Evolutionary conservation across 2,329 filamentous ascomycete species (phyloP), one percentile per base, ranked within the genome.

Genomic region (Stagonosporopsis chrysanthemi): DNA sequence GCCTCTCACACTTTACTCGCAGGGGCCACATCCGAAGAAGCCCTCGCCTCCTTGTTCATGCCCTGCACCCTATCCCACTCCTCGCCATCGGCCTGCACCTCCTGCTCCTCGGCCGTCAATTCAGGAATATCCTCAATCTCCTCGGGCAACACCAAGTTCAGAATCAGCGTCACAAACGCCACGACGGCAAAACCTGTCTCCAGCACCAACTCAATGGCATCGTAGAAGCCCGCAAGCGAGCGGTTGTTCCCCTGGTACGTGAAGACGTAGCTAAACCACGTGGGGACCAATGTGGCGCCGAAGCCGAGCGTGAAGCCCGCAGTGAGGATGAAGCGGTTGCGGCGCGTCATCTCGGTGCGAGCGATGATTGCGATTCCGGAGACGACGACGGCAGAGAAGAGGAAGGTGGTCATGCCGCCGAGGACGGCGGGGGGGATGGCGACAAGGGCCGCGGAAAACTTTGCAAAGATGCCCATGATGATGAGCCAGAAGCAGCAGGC

Each of bases 301-400:
- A 90, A 90, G 29, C 91, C 91, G 26, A 94, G 79, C 0, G 90
- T 83, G 29, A 95, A 79, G 0, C 88, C 86, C 0, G 90, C 88
- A 0, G 91, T 92, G 11, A 95, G 82, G 67, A 95, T 90, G 78
- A 95, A 95, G 23, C 91, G 84, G 67, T 90, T 93, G 48, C 91
- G 86, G 35, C 91, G 85, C n/a, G 85, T 92, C 72, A 94, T 93
- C 0, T 86, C 83, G 2, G 90, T 85, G 17, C 86, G 85, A 3
- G 85, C 82, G 61, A 95, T 87, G 66, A 95, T 93, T 45, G 89
- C 84, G 59, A 95, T 86, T 65, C 91, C 91, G 0, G 88, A 90
- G 1, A 92, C 88, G 1, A 90, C 87, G 6, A 95, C 91, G 4
- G 89, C 85, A 57, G 83, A 84, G 78, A 93, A 95, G 22, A 95